Evolutionary conservation across 805 yeast species (phyloP).

Genomic region (Kregervanrija fluxuum): DNA sequence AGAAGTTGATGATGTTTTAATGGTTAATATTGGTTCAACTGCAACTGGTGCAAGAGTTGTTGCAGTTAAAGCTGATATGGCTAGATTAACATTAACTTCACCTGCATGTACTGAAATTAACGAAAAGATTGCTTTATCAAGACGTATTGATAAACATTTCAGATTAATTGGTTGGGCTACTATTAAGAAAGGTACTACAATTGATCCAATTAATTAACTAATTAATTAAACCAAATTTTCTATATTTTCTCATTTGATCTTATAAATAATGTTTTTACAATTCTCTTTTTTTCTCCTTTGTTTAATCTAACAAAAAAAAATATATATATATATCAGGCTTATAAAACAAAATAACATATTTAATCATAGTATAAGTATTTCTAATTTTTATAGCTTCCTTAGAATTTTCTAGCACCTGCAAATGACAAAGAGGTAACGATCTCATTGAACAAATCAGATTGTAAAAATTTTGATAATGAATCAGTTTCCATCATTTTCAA

Average conservation of each 20-base stretch:
- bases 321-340: too few species aligned
- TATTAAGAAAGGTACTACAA: slow-evolving; percentile 85
- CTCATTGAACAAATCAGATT: slow-evolving; percentile 32
- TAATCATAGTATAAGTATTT: too few species aligned
- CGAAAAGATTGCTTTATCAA: slow-evolving; percentile 96
- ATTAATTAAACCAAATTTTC: too few species aligned
- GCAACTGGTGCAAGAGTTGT: slow-evolving; percentile 99
- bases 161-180: slow-evolving; percentile 99
- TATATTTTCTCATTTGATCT: too few species aligned
- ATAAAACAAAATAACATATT: too few species aligned
- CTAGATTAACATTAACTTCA: slow-evolving; percentile 89
- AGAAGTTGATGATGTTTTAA: slow-evolving; percentile 89
- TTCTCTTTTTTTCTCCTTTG: background rate
- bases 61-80: slow-evolving; percentile 98
- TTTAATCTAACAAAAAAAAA: background rate
- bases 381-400: too few species aligned
- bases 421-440: slow-evolving; percentile 13
- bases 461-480: slow-evolving; percentile 63
- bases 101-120: slow-evolving; percentile 99
- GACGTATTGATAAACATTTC: slow-evolving; percentile 99
- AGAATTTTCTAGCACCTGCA: background rate
- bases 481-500: slow-evolving; percentile 61
- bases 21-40: slow-evolving; percentile 99
- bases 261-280: background rate
- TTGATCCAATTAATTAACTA: slow-evolving; percentile 59